These are phyloP conservation scores for Bryum argenteum DNA, from an alignment of 225 moss, liverwort and hornwort species.

Conservation along the genomic window DNA sequence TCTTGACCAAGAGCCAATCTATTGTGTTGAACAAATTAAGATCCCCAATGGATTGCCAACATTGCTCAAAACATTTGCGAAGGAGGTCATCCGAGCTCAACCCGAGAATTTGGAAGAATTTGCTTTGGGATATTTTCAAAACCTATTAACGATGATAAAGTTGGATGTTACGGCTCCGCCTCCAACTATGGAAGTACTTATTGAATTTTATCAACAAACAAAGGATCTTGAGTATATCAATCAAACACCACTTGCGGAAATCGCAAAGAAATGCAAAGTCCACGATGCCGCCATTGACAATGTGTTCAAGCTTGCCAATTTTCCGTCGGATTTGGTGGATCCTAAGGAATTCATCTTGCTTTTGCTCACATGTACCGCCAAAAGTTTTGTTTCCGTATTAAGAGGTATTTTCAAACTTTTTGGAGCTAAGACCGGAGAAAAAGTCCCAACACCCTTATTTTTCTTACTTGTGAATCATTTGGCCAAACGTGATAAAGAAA, in stretches of 20 bases:
- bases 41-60: conserved; percentile 85
- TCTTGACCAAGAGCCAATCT: conserved; percentile 89
- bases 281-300: conserved; percentile 73
- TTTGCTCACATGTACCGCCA: conserved; percentile 61
- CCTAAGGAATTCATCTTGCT: conserved; percentile 88
- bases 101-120: conserved; percentile 76
- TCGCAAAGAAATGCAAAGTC: conserved; percentile 53
- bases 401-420: conserved; percentile 88
- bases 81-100: conserved; percentile 82
- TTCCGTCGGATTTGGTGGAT: conserved; percentile 88
- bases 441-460: conserved; percentile 55
- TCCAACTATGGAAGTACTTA: conserved; percentile 63
- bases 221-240: conserved; percentile 84
- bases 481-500: conserved; percentile 78
- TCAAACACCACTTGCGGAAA: conserved; percentile 61
- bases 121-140: conserved; percentile 79
- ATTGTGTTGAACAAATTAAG: conserved; percentile 93
- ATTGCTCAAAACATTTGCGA: conserved; percentile 83
- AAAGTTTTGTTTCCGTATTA: conserved; percentile 72
- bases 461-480: conserved; percentile 71
- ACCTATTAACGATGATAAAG: conserved; percentile 71
- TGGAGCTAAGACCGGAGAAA: conserved; percentile 59
- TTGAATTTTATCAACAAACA: conserved; percentile 66
- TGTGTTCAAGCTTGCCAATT: conserved; percentile 83
- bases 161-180: conserved; percentile 72